These are phyloP conservation scores for Rubus idaeus DNA, from an alignment of 306 rosid species.

Conservation along the genomic window DNA sequence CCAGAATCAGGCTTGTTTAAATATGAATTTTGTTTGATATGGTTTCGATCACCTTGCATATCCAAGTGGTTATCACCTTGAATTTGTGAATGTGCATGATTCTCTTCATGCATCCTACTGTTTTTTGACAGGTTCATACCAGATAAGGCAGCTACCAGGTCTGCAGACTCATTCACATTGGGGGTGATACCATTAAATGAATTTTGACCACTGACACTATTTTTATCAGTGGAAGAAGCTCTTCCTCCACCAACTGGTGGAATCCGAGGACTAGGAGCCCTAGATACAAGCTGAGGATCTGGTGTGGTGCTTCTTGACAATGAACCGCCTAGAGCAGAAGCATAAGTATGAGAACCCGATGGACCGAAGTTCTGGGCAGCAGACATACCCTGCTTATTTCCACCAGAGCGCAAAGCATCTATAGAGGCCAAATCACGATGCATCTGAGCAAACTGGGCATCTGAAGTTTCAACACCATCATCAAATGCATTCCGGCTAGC, in stretches of 20 bases:
- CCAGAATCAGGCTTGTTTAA: slow-evolving; percentile 65
- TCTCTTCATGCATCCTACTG: slow-evolving; percentile 51
- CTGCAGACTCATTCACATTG: slow-evolving; percentile 57
- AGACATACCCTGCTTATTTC: slow-evolving; percentile 60
- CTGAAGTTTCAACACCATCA: slow-evolving; percentile 66
- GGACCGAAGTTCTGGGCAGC: slow-evolving; percentile 50
- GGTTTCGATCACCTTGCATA: slow-evolving; percentile 65
- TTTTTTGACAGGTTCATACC: slow-evolving; percentile 69
- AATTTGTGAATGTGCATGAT: slow-evolving; percentile 55
- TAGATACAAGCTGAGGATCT: slow-evolving; percentile 69
- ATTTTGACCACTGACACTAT: slow-evolving; percentile 47
- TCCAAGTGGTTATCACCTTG: slow-evolving; percentile 66
- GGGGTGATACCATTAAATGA: slow-evolving; percentile 52
- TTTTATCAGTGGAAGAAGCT: slow-evolving; percentile 56
- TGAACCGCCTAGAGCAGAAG: slow-evolving; percentile 83
- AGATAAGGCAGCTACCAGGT: slow-evolving; percentile 75
- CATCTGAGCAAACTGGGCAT: slow-evolving; percentile 55
- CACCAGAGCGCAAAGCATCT: slow-evolving; percentile 45
- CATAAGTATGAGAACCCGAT: slow-evolving; percentile 65
- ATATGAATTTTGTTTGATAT: slow-evolving; percentile 53
- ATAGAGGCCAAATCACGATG: slow-evolving; percentile 49
- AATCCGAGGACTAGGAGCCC: slow-evolving; percentile 91
- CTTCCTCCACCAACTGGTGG: slow-evolving; percentile 80
- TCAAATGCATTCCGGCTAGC: slow-evolving; percentile 83
- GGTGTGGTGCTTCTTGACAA: slow-evolving; percentile 89